These are phyloP conservation scores for Ulota crispa DNA, from an alignment of 225 moss, liverwort and hornwort species.

Conservation along the genomic window DNA sequence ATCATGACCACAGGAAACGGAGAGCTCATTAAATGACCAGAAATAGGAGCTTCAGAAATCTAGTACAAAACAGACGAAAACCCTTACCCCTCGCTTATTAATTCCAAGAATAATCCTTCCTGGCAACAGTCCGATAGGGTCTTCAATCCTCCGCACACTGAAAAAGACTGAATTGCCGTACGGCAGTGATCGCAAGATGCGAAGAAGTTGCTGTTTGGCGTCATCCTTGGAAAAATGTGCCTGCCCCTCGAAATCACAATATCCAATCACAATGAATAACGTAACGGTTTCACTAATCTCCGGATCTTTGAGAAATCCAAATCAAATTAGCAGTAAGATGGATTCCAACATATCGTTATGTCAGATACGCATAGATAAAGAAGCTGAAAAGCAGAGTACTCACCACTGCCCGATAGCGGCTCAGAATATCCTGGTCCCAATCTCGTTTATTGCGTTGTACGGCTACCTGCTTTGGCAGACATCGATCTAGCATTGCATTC, in stretches of 20 bases:
- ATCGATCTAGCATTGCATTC: constrained; percentile 85
- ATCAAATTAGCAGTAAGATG: constrained; percentile 1
- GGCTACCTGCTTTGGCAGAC: constrained; percentile 87
- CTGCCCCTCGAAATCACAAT: constrained; percentile 38
- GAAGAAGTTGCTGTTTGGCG: constrained; percentile 92
- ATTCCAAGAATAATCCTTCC: constrained; percentile 95
- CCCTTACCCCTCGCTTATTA: constrained; percentile 90
- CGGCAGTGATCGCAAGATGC: constrained; percentile 80
- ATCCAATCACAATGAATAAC: constrained; percentile 8
- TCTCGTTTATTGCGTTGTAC: constrained; percentile 84
- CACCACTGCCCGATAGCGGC: constrained; percentile 82
- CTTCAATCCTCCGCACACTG: constrained; percentile 94
- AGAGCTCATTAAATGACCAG: constrained; percentile 1
- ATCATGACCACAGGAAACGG: background rate
- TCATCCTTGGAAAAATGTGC: constrained; percentile 92
- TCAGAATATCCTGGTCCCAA: constrained; percentile 93
- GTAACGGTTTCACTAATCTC: constrained; percentile 18
- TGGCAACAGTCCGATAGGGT: constrained; percentile 91
- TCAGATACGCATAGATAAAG: background rate
- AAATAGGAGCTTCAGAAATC: constrained; percentile 1
- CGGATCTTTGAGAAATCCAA: background rate
- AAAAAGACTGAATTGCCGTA: constrained; percentile 98
- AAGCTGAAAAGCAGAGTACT: constrained; percentile 10
- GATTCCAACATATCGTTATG: background rate
- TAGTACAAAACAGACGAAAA: background rate